Evolutionary conservation across 345 rosid genomes (phyloP).

Genomic region (Murraya paniculata): DNA sequence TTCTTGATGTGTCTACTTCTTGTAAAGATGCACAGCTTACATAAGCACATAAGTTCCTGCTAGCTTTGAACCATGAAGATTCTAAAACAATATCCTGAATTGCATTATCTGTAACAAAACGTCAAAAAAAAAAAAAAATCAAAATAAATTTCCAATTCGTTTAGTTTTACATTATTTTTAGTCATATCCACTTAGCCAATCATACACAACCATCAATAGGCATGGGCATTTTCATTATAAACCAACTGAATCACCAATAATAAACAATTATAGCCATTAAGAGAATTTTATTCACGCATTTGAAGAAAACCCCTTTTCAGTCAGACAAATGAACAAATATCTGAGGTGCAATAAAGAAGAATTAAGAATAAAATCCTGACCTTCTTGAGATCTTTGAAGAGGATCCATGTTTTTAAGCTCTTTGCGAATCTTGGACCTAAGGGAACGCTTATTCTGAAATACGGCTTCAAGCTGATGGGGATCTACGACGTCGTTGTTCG

Average conservation of each 20-base stretch:
- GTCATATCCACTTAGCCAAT: background rate
- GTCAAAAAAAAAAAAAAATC: background rate
- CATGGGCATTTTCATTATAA: background rate
- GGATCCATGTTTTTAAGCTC: conserved; percentile 20
- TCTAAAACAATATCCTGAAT: conserved; percentile 21
- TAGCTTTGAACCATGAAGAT: conserved; percentile 24
- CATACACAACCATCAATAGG: background rate
- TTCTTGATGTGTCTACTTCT: conserved; percentile 26
- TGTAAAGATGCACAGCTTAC: conserved; percentile 22
- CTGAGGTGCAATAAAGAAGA: background rate
- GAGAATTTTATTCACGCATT: background rate
- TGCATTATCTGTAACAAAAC: conserved; percentile 13
- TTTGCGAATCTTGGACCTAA: conserved; percentile 15
- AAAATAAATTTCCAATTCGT: background rate
- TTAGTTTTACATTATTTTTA: background rate
- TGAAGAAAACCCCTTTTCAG: background rate
- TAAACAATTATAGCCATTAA: background rate
- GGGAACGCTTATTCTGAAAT: conserved; percentile 6
- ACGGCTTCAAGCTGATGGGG: conserved; percentile 13
- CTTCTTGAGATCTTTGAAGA: conserved; percentile 7
- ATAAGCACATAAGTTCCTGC: conserved; percentile 27
- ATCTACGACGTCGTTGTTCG: conserved; percentile 1
- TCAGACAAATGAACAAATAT: conserved; percentile 20
- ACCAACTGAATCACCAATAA: background rate
- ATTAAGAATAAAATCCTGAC: background rate